Base-by-base conservation (phyloP, 352 stramenopile genomes). In the Pythium dissotocum region DNA sequence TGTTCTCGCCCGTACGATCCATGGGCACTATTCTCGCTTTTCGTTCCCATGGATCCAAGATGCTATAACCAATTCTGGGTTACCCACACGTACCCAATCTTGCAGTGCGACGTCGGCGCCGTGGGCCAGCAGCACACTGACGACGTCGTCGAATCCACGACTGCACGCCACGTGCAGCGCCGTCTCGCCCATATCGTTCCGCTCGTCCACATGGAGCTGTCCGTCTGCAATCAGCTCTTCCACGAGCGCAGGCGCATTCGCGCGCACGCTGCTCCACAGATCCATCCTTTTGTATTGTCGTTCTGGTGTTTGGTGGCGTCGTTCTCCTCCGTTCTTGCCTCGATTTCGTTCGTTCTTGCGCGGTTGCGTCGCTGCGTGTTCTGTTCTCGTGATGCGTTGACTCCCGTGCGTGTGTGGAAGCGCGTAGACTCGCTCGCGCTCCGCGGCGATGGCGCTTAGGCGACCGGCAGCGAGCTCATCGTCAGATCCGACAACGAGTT, bases 101-200 rank as follows among this genome's bases (percentile, higher is more conserved):
- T 77, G 72, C 6, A 76, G 58, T 52, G 78, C 53, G n/a, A 92
- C 51, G 42, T 83, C 67, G 5, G 83, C 82, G 14, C 78, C 76
- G 54, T 91, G 79, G 18, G 66, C 70, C 54, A 95, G 65, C 35
- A 95, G 74, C 32, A 93, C 68, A 46, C 65, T 61, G 44, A 83
- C 80, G 24, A 85, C 72, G 21, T 76, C 73, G 35, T 93, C 81
- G 24, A 85, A 76, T 9, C 85, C 87, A 10, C 70, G 58, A 35
- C 77, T 69, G 54, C 84, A 85, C 13, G 87, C 87, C 21, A 95
- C 57, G 58, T 95, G 87, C 67, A 95, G 71, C 52, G 85, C 75
- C 21, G 87, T 95, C 75, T 93, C 85, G 33, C 87, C 83, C 24
- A 83, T 66, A 54, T 88, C 83, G 62, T 91, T 91, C 35, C 72